Percentiles rank a stretch among this genome's conserved stretches.
Evolutionary conservation across 2,329 filamentous ascomycete genomes (phyloP).

Genomic region (Calonectria hawksworthii): DNA sequence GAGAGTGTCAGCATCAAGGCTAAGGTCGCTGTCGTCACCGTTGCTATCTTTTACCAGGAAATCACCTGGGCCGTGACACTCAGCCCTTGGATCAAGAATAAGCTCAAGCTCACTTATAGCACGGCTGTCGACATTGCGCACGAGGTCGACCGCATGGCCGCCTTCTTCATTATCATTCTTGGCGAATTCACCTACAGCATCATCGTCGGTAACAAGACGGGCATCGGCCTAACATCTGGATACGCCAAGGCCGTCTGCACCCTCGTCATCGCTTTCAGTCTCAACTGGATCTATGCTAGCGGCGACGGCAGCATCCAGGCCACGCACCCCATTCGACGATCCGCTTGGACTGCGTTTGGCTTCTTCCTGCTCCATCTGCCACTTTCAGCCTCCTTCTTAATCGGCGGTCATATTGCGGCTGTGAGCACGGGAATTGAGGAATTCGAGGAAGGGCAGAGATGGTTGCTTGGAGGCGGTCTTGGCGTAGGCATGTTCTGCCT

Average conservation of each 20-base stretch:
- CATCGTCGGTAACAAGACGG: slow-evolving; percentile 61
- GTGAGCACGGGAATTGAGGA: slow-evolving; percentile 54
- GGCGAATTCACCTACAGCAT: slow-evolving; percentile 65
- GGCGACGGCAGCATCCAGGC: slow-evolving; percentile 60
- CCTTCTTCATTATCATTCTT: slow-evolving; percentile 66
- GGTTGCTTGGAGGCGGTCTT: slow-evolving; percentile 62
- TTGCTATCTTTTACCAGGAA: slow-evolving; percentile 59
- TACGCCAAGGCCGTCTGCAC: slow-evolving; percentile 63
- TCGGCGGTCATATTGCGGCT: slow-evolving; percentile 61
- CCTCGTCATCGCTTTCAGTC: slow-evolving; percentile 62
- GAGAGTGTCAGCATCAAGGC: slow-evolving; percentile 55
- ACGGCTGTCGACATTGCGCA: slow-evolving; percentile 64
- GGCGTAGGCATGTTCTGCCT: slow-evolving; percentile 61
- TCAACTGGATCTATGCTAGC: slow-evolving; percentile 65
- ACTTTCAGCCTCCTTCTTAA: slow-evolving; percentile 60
- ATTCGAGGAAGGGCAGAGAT: slow-evolving; percentile 59
- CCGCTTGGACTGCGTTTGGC: slow-evolving; percentile 58
- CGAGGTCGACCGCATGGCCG: slow-evolving; percentile 64
- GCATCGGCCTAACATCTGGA: slow-evolving; percentile 58
- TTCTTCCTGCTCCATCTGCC: slow-evolving; percentile 62
- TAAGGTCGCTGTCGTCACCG: slow-evolving; percentile 59
- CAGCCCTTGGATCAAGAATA: slow-evolving; percentile 58
- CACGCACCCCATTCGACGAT: slow-evolving; percentile 61
- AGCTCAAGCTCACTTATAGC: slow-evolving; percentile 58
- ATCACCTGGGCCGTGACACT: slow-evolving; percentile 59